Base-by-base conservation (phyloP, 306 rosid genomes). In the Echinosophora koreensis region DNA sequence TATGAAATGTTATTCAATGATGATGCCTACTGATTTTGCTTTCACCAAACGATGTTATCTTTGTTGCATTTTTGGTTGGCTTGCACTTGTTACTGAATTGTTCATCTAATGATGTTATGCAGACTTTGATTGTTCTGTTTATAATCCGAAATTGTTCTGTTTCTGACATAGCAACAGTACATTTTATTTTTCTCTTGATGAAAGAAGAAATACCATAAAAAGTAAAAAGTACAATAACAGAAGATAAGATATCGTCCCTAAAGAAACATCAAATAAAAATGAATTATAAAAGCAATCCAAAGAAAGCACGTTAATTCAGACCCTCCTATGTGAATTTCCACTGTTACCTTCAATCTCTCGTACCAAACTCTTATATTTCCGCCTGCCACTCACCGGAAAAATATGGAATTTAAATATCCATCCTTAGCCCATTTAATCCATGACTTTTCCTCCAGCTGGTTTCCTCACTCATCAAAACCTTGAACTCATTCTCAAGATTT, bases 101-200 rank as follows among this genome's bases (percentile, higher is more conserved):
- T 22, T 22, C 22, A 22, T 22, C 22, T 22, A 1, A 22, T 22
- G 22, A 22, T 22, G 22, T 22, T 22, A 0, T 22, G 22, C 22
- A 22, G 22, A 22, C 22, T 22, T 1, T 22, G 22, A 22, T 1
- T 22, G 22, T 32, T 67, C 63, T 46, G 38, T 54, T 22, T 18
- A 44, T 49, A n/a, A 44, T 44, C 13, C 51, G 1, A 14, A 65
- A 22, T 2, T 30, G n/a, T n/a, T n/a, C n/a, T 27, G 50, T 50
- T 63, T 51, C 54, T 22, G 28, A 64, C 64, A 46, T 55, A 65
- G 44, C 14, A 30, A 79, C 55, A 13, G 16, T 15, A 34, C 55
- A 32, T 55, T 63, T n/a, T 44, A 41, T 66, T 22, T 39, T 78
- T 42, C 16, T 14, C 3, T 11, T n/a, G 32, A 69, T 30, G 13